A percentile compares a stretch with the other conserved stretches of the same genome.
Evolutionary conservation across 306 rosid species (phyloP).

Genomic region (Prunus mira): DNA sequence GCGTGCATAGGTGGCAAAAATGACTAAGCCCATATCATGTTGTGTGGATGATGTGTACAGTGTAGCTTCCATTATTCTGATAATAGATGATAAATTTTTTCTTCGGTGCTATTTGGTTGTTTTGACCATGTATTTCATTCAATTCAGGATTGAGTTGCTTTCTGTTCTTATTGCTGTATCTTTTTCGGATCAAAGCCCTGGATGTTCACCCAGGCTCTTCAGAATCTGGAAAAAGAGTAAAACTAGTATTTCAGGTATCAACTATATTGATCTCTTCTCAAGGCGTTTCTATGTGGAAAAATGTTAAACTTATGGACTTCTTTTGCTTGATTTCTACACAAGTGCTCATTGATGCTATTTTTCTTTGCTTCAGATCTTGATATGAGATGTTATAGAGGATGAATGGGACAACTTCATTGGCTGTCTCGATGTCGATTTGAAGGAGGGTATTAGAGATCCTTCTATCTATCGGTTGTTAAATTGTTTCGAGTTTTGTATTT

Average conservation of each 20-base stretch:
- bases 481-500: neutral
- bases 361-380: slow-evolving; percentile 33
- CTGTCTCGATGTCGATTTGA: slow-evolving; percentile 21
- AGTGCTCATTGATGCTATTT: slow-evolving; percentile 18
- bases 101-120: slow-evolving; percentile 18
- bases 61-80: slow-evolving; percentile 23
- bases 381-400: slow-evolving; percentile 20
- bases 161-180: slow-evolving; percentile 43
- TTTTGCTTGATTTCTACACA: neutral
- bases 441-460: slow-evolving; percentile 23
- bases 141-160: slow-evolving; percentile 44
- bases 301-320: neutral
- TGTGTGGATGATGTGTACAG: slow-evolving; percentile 39
- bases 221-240: slow-evolving; percentile 23
- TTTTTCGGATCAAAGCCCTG: slow-evolving; percentile 44
- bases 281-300: slow-evolving; percentile 1
- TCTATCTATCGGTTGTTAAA: neutral
- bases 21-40: slow-evolving; percentile 12
- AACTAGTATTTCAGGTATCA: slow-evolving; percentile 34
- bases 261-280: slow-evolving; percentile 5
- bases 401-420: slow-evolving; percentile 27
- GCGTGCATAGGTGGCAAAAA: slow-evolving; percentile 23
- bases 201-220: slow-evolving; percentile 33
- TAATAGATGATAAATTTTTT: slow-evolving; percentile 4
- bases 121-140: slow-evolving; percentile 39